phyloP scores from a whole-genome alignment of 164 flowering plant genomes.

The Stephania yunnanensis region DNA sequence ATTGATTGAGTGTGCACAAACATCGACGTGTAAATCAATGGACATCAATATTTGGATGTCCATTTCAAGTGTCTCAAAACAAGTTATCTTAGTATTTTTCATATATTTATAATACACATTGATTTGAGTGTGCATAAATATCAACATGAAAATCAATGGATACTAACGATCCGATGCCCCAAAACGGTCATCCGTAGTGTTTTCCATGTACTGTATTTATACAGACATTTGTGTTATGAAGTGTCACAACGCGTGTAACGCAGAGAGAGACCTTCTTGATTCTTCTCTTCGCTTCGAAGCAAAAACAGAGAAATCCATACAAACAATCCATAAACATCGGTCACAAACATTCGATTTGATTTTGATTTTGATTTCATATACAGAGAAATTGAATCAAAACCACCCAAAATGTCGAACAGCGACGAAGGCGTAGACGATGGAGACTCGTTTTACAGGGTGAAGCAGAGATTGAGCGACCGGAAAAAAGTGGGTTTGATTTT shows the following conservation, averaged over 20 bases:
- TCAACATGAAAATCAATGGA: no score
- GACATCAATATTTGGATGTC: no score
- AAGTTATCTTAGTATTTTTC: no score
- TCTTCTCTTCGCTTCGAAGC: not conserved
- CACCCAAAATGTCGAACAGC: not conserved
- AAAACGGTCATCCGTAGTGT: no score
- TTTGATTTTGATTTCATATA: not conserved
- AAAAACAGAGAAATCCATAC: not conserved
- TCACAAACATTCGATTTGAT: not conserved
- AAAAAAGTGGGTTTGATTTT: not conserved
- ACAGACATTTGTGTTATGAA: no score
- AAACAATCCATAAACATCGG: not conserved
- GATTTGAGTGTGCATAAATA: no score
- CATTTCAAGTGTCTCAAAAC: no score
- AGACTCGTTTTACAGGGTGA: constrained; percentile 1
- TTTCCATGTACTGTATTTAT: no score
- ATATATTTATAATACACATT: no score
- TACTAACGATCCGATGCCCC: no score
- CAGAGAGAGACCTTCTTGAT: not conserved
- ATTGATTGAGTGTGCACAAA: no score
- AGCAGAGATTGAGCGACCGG: constrained; percentile 8
- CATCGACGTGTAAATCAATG: no score
- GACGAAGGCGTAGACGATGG: constrained; percentile 8
- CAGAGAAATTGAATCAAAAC: not conserved
- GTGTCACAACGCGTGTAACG: not conserved